Conservation (phyloP, 140 eudicot genomes). For the Cichorium intybus region DNA sequence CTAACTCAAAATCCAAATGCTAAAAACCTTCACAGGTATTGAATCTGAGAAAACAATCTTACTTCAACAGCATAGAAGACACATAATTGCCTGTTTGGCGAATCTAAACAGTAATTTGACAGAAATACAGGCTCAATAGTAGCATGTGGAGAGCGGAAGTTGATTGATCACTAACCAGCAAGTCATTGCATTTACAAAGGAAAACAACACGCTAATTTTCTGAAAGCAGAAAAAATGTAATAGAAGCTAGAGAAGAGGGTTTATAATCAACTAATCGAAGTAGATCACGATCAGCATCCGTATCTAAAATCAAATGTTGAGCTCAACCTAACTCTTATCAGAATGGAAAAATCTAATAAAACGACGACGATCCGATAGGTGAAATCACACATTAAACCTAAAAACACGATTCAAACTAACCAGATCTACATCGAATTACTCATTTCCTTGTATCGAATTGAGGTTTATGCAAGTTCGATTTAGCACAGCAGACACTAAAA, state of each 20-base stretch:
- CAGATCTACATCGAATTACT: conserved; percentile 31
- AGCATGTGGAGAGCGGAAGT: conserved; percentile 2
- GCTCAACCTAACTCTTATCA: conserved; percentile 14
- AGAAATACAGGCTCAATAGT: conserved; percentile 12
- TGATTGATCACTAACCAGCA: conserved; percentile 12
- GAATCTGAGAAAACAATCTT: conserved; percentile 9
- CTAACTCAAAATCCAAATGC: conserved; percentile 7
- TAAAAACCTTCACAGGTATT: background rate
- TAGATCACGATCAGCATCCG: conserved; percentile 14
- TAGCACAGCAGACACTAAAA: conserved; percentile 22
- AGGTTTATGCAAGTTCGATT: conserved; percentile 18
- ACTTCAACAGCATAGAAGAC: background rate
- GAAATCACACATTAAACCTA: conserved; percentile 7
- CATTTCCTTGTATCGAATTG: conserved; percentile 8
- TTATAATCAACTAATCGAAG: conserved; percentile 12
- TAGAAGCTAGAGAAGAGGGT: conserved; percentile 5
- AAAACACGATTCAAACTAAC: conserved; percentile 7
- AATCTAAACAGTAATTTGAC: conserved; percentile 7
- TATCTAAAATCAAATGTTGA: conserved; percentile 15
- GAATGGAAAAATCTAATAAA: conserved; percentile 6
- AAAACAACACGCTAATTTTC: background rate
- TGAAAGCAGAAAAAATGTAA: conserved; percentile 6
- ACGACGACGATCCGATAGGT: background rate
- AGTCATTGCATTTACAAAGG: conserved; percentile 1
- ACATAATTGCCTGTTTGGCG: conserved; percentile 1